These are phyloP conservation scores for Peronospora tabacina DNA, from an alignment of 352 stramenopile species.

Conservation along the genomic window DNA sequence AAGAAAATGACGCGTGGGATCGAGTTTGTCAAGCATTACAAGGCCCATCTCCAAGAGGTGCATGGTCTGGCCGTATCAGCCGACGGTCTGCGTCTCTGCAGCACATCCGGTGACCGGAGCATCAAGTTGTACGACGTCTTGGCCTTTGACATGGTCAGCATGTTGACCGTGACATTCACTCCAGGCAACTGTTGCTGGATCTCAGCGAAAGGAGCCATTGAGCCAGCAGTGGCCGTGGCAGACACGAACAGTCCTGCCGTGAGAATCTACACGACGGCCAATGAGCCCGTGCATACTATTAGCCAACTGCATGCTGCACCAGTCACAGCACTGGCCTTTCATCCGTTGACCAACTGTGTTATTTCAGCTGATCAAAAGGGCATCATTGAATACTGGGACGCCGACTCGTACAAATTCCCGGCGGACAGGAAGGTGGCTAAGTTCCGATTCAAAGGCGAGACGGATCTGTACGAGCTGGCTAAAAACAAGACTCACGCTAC, in stretches of 20 bases:
- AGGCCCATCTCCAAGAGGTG: constrained; percentile 90
- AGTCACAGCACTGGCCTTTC: constrained; percentile 86
- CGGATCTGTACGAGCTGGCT: constrained; percentile 93
- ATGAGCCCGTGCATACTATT: constrained; percentile 49
- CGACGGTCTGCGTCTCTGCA: constrained; percentile 84
- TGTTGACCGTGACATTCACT: constrained; percentile 81
- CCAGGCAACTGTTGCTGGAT: constrained; percentile 76
- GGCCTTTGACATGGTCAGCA: constrained; percentile 97
- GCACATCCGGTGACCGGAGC: constrained; percentile 82
- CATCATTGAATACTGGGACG: constrained; percentile 92
- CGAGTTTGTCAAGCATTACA: constrained; percentile 99
- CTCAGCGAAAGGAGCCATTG: constrained; percentile 44
- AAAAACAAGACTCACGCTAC: constrained; percentile 87
- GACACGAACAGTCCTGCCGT: constrained; percentile 57
- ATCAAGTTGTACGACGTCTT: constrained; percentile 99
- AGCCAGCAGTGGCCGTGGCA: constrained; percentile 71
- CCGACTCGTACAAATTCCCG: constrained; percentile 56
- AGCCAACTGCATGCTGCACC: constrained; percentile 88
- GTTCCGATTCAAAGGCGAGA: constrained; percentile 94
- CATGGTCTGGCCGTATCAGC: constrained; percentile 70
- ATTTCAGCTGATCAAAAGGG: constrained; percentile 89
- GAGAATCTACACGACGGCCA: constrained; percentile 78
- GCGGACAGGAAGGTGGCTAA: constrained; percentile 19
- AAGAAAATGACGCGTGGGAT: constrained; percentile 94
- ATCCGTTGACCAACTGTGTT: constrained; percentile 78